Conservation (phyloP, 345 rosid genomes). For the Abelmoschus esculentus region DNA sequence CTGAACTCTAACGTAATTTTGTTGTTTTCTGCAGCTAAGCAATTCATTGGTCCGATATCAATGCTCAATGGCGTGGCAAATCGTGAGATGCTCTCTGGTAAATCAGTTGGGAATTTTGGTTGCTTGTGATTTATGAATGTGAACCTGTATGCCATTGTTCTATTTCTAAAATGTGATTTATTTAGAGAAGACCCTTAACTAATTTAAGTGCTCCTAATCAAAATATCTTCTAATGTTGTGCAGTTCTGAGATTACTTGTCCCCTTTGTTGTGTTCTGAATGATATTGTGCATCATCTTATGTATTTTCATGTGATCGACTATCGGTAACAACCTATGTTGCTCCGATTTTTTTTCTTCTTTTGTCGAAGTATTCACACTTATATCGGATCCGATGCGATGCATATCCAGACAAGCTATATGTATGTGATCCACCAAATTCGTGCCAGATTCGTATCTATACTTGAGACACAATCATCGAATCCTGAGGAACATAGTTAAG, state of each 20-base stretch:
- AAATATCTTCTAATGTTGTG: constrained; percentile 19
- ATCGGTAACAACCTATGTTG: neutral
- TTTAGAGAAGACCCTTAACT: constrained; percentile 25
- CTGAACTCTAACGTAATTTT: neutral
- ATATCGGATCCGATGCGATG: no score
- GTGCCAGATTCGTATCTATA: no score
- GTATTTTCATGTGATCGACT: neutral
- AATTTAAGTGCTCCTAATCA: constrained; percentile 34
- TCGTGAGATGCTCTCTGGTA: constrained; percentile 20
- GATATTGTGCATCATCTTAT: neutral
- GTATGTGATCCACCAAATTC: no score
- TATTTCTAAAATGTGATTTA: constrained; percentile 19
- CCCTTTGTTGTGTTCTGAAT: neutral
- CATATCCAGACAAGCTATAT: no score
- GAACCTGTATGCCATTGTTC: constrained; percentile 20
- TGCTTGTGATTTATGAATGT: constrained; percentile 20
- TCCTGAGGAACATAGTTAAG: no score
- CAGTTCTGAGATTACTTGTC: constrained; percentile 24
- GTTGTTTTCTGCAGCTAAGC: constrained; percentile 37
- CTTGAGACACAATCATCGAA: no score
- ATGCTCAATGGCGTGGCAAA: neutral
- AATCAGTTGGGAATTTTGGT: constrained; percentile 26
- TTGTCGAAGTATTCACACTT: neutral
- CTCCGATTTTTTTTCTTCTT: neutral
- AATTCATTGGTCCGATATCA: constrained; percentile 20